Base-by-base conservation (phyloP, 371 early-diverging fungal species). In the Rhizopus delemar region DNA sequence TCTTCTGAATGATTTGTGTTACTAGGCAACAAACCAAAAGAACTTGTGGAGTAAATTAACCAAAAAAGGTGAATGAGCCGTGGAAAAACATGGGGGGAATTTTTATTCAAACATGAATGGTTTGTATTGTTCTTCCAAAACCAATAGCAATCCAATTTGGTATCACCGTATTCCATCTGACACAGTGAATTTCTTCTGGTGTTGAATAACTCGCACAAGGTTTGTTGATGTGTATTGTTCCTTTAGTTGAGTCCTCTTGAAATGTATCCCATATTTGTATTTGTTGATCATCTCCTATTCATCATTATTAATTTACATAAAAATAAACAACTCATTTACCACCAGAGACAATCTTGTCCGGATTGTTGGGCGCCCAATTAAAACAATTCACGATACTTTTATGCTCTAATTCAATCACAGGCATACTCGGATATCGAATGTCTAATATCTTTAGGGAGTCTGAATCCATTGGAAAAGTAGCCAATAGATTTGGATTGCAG, bases 381-480 rank as follows among this genome's bases (percentile, higher is more conserved):
- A 91, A 72, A 45, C 90, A 83, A 53, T 89, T 92, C 51, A 93
- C 86, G 41, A 80, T 69, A 4, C 83, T 88, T 22, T 78, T 84
- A 69, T 96, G 97, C 13, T 90, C 89, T 45, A 98, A 77, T 68
- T 95, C 91, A 6, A 84, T 80, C 1, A 95, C 86, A 2, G 96
- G 93, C 1, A 90, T 79, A 8, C 93, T 91, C 6, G 98, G 97
- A 28, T 87, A 86, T 35, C 98, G 90, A 46, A 93, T 86, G 74
- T 98, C 98, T 34, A 98, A 70, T 50, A 98, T 84, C 34, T 88
- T 84, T 4, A 95, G 90, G 2, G 77, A 65, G 8, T 82, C 60
- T 3, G 93, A 89, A 56, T 93, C 93, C 80, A 90, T 85, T 52
- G 89, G 90, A 65, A 98, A 90, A 0, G 95, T 93, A 0, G 96